Conservation (phyloP, 352 stramenopile genomes). For the Blastocystis sp. region DNA sequence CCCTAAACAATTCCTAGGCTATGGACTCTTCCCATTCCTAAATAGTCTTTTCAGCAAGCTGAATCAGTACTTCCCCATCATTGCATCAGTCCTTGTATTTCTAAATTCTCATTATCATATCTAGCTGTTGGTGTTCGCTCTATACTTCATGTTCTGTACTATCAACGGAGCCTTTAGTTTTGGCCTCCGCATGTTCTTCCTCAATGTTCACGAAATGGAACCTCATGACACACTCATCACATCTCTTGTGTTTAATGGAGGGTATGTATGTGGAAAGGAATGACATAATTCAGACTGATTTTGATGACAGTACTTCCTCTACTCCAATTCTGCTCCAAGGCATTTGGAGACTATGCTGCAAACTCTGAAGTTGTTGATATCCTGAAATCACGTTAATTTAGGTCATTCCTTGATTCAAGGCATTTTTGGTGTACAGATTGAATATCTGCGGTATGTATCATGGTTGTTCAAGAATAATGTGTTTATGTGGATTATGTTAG, state of each 20-base stretch:
- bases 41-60: constrained; percentile 41
- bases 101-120: background rate
- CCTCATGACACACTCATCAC: constrained; percentile 61
- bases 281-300: background rate
- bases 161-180: constrained; percentile 60
- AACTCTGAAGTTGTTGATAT: constrained; percentile 58
- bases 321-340: constrained; percentile 55
- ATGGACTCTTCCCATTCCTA: constrained; percentile 9
- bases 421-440: constrained; percentile 61
- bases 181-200: constrained; percentile 41
- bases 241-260: constrained; percentile 62
- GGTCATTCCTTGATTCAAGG: constrained; percentile 3
- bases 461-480: constrained; percentile 60
- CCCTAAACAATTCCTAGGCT: constrained; percentile 36
- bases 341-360: constrained; percentile 55
- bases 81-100: constrained; percentile 2
- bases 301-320: constrained; percentile 46
- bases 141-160: constrained; percentile 63
- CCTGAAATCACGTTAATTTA: background rate
- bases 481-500: constrained; percentile 61
- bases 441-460: constrained; percentile 47
- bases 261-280: background rate
- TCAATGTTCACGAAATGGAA: constrained; percentile 59
- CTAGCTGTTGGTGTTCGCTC: constrained; percentile 51
- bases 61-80: constrained; percentile 41